Evolutionary conservation across 1,139 yeast genomes (phyloP).

Genomic region (Nakaseomyces kungkrabaensis): DNA sequence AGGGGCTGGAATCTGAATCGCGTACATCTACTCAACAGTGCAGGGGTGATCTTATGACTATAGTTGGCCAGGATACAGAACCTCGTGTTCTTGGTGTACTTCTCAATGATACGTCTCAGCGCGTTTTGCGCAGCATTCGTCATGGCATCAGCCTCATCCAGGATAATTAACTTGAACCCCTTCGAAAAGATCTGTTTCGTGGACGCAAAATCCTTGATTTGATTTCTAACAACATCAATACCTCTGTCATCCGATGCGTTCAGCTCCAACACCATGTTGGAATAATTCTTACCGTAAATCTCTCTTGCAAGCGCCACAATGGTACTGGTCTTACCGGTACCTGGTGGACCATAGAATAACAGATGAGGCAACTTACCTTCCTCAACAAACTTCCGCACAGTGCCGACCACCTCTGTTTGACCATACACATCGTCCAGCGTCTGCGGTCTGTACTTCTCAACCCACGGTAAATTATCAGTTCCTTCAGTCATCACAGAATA

Average conservation of each 20-base stretch:
- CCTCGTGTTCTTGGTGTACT: constrained; percentile 87
- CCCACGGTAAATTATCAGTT: constrained; percentile 50
- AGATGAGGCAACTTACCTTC: constrained; percentile 83
- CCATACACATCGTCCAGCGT: constrained; percentile 83
- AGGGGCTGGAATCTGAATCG: constrained; percentile 88
- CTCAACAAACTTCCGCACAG: constrained; percentile 72
- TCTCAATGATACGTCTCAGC: constrained; percentile 81
- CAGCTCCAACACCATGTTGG: constrained; percentile 83
- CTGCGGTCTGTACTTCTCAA: constrained; percentile 89
- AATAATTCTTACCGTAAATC: constrained; percentile 77
- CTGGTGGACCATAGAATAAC: constrained; percentile 94
- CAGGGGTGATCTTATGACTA: constrained; percentile 92
- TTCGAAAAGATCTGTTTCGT: constrained; percentile 80
- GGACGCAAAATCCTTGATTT: constrained; percentile 87
- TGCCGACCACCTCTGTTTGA: constrained; percentile 75
- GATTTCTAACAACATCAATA: constrained; percentile 85
- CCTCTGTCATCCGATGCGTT: constrained; percentile 98
- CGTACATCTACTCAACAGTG: constrained; percentile 87
- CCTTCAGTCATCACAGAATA: constrained; percentile 4
- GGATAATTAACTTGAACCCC: constrained; percentile 79
- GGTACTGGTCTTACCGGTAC: constrained; percentile 94
- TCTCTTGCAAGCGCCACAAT: constrained; percentile 84
- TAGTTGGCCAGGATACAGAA: constrained; percentile 95
- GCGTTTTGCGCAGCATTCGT: constrained; percentile 96
- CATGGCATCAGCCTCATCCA: constrained; percentile 99